Conservation (phyloP, 1,284 basidiomycete species). For the Apiotrichum domesticum region DNA sequence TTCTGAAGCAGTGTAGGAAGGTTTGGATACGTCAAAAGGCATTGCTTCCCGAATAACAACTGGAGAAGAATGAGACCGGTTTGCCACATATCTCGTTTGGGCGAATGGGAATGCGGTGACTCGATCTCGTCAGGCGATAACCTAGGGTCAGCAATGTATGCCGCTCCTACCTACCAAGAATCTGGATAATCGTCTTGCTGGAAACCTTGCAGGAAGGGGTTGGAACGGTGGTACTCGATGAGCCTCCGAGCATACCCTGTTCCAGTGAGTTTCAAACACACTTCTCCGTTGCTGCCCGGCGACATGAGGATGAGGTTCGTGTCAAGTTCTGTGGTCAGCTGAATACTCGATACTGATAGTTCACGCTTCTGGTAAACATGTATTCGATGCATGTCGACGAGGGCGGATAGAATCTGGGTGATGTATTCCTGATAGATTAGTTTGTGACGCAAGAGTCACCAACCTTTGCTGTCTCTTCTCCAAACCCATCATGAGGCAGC, state of each 20-base stretch:
- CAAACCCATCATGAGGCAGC: slow-evolving; percentile 38
- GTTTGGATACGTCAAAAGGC: slow-evolving; percentile 32
- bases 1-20: slow-evolving; percentile 35
- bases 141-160: slow-evolving; percentile 19
- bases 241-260: slow-evolving; percentile 41
- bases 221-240: slow-evolving; percentile 45
- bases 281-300: slow-evolving; percentile 20
- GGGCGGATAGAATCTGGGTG: slow-evolving; percentile 36
- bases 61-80: slow-evolving; percentile 40
- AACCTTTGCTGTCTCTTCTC: slow-evolving; percentile 37
- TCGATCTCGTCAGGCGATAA: slow-evolving; percentile 45
- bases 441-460: neutral
- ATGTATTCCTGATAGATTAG: slow-evolving; percentile 32
- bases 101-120: slow-evolving; percentile 37
- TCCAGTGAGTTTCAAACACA: slow-evolving; percentile 36
- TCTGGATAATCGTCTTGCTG: slow-evolving; percentile 33
- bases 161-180: slow-evolving; percentile 28
- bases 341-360: neutral
- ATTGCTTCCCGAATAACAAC: slow-evolving; percentile 37
- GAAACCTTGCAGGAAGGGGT: slow-evolving; percentile 38
- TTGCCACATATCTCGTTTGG: slow-evolving; percentile 46
- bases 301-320: slow-evolving; percentile 34
- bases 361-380: slow-evolving; percentile 41
- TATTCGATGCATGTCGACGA: slow-evolving; percentile 34
- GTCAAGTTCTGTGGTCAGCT: slow-evolving; percentile 27